Evolutionary conservation across 2,329 filamentous ascomycete species (phyloP).

Genomic region (Grosmannia huntii): DNA sequence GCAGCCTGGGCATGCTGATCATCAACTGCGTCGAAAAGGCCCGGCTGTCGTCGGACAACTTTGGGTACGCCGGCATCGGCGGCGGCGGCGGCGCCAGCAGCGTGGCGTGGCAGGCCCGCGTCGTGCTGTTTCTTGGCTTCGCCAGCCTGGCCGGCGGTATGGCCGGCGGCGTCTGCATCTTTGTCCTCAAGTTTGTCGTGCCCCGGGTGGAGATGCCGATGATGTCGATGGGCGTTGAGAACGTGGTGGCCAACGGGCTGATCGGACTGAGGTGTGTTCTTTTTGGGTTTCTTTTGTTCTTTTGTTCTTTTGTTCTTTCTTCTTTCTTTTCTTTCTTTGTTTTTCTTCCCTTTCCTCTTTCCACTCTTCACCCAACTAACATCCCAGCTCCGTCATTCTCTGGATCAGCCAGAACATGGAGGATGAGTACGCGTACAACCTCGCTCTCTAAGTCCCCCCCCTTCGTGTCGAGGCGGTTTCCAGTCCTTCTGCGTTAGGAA

Average conservation of each 20-base stretch:
- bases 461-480: too few species aligned
- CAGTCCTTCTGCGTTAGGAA: not conserved
- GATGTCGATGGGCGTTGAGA: slow-evolving; percentile 52
- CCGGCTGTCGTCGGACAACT: slow-evolving; percentile 49
- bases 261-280: slow-evolving; percentile 44
- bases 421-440: slow-evolving; percentile 57
- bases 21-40: slow-evolving; percentile 60
- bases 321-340: not conserved
- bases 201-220: slow-evolving; percentile 44
- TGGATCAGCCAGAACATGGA: slow-evolving; percentile 64
- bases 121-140: slow-evolving; percentile 55
- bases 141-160: slow-evolving; percentile 53
- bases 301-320: too few species aligned
- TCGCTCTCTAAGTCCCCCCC: slow-evolving; percentile 36
- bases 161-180: slow-evolving; percentile 56
- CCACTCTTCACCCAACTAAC: slow-evolving; percentile 7
- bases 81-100: slow-evolving; percentile 24
- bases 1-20: slow-evolving; percentile 54
- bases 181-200: slow-evolving; percentile 53
- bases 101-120: slow-evolving; percentile 56
- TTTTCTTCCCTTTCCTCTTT: not conserved
- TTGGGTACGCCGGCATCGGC: slow-evolving; percentile 41
- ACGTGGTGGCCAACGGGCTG: slow-evolving; percentile 51
- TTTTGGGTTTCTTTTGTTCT: not conserved
- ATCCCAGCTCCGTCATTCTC: slow-evolving; percentile 43